phyloP scores from a whole-genome alignment of 2,329 filamentous ascomycete genomes.

The Parasarocladium wereldwijsianum region DNA sequence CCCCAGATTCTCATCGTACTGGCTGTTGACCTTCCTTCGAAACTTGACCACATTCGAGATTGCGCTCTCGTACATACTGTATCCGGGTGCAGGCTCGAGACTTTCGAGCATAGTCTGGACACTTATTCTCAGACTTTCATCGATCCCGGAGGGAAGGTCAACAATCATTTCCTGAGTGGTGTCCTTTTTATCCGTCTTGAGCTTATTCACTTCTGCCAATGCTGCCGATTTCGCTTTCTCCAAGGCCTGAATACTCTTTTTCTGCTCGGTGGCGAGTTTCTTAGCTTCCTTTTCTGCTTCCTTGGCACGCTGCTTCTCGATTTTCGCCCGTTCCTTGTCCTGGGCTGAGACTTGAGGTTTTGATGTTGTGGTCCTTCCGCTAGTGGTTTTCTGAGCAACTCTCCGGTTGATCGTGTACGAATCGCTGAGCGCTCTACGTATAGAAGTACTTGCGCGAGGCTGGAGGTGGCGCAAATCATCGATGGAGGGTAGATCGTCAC shows the following conservation, averaged over 20 bases:
- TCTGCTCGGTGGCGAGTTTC: constrained; percentile 39
- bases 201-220: constrained; percentile 58
- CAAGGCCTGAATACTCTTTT: constrained; percentile 44
- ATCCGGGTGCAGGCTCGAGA: constrained; percentile 33
- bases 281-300: constrained; percentile 41
- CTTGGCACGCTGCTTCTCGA: constrained; percentile 30
- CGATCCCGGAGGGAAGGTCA: constrained; percentile 45
- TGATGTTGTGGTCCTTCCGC: constrained; percentile 7
- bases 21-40: constrained; percentile 51
- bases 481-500: constrained; percentile 35
- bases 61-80: constrained; percentile 27
- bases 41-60: constrained; percentile 46
- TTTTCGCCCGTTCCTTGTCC: constrained; percentile 24
- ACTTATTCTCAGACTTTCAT: constrained; percentile 28
- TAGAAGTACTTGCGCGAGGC: constrained; percentile 9
- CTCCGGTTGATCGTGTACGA: constrained; percentile 4
- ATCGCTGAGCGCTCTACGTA: constrained; percentile 18
- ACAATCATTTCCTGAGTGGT: constrained; percentile 67
- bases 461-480: constrained; percentile 16
- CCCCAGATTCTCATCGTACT: constrained; percentile 43
- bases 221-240: constrained; percentile 53
- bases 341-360: constrained; percentile 17
- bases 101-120: constrained; percentile 34
- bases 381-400: constrained; percentile 7
- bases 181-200: constrained; percentile 57